Evolutionary conservation across 2,329 filamentous ascomycete species (phyloP).

Genomic region (Nemania sp.): DNA sequence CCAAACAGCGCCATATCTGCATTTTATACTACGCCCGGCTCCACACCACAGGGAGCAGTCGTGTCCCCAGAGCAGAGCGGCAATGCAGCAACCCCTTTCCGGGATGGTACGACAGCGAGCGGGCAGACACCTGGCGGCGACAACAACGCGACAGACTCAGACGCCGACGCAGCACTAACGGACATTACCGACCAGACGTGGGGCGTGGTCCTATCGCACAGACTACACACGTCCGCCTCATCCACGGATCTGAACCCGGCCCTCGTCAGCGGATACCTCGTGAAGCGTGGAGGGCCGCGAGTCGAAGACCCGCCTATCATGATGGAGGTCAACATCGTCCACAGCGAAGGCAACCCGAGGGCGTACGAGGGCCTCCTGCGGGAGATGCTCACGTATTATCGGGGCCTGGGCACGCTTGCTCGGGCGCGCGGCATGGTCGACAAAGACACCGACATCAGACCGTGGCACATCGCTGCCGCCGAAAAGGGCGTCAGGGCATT

Average conservation of each 20-base stretch:
- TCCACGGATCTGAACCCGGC: constrained; percentile 60
- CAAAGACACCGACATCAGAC: constrained; percentile 64
- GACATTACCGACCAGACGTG: constrained; percentile 77
- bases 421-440: constrained; percentile 67
- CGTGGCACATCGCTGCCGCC: constrained; percentile 77
- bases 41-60: constrained; percentile 65
- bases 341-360: constrained; percentile 57
- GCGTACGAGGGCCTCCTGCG: constrained; percentile 67
- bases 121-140: constrained; percentile 53
- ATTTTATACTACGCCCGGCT: constrained; percentile 66
- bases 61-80: constrained; percentile 65
- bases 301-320: constrained; percentile 62
- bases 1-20: constrained; percentile 49
- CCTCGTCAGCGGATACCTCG: constrained; percentile 66
- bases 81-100: constrained; percentile 55
- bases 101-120: constrained; percentile 41
- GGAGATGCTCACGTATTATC: constrained; percentile 72
- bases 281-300: constrained; percentile 63
- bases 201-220: constrained; percentile 72
- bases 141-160: constrained; percentile 52
- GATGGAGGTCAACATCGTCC: constrained; percentile 68
- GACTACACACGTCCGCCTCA: constrained; percentile 63
- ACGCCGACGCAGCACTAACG: constrained; percentile 70
- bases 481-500: constrained; percentile 70
- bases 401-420: constrained; percentile 70